A percentile compares a stretch with the other conserved stretches of the same genome.
These are phyloP conservation scores for Ophiostoma perfectum DNA, from an alignment of 2,329 filamentous ascomycete genomes.

Conservation along the genomic window DNA sequence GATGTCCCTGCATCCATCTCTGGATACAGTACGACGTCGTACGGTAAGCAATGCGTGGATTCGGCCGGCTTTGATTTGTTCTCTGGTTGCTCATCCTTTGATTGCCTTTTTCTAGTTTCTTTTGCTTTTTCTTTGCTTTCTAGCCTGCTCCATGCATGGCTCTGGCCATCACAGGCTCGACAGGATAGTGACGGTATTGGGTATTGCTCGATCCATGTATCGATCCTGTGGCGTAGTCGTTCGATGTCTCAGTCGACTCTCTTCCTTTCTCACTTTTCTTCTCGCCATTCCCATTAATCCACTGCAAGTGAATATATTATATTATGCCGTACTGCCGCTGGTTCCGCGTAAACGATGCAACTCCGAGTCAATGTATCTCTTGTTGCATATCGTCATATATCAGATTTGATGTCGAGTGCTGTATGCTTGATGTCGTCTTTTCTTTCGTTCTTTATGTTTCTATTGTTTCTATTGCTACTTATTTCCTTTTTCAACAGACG, in stretches of 20 bases:
- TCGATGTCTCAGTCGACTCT: not conserved
- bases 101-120: not conserved
- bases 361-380: not conserved
- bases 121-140: not conserved
- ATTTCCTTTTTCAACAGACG: not conserved
- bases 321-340: slow-evolving; percentile 3
- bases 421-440: too few species aligned
- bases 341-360: slow-evolving; percentile 7
- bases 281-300: not conserved
- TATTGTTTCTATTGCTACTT: not conserved
- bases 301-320: not conserved
- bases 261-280: not conserved
- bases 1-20: not conserved
- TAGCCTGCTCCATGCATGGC: not conserved
- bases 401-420: not conserved
- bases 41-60: not conserved
- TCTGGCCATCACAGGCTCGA: not conserved
- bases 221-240: slow-evolving; percentile 6
- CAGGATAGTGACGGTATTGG: not conserved
- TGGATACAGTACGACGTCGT: not conserved
- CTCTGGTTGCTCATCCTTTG: not conserved
- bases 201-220: not conserved
- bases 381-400: not conserved
- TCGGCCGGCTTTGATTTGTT: not conserved
- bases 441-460: too few species aligned